Evolutionary conservation across 495 filamentous ascomycete species (phyloP).

Genomic region (Achaetomiella virescens): DNA sequence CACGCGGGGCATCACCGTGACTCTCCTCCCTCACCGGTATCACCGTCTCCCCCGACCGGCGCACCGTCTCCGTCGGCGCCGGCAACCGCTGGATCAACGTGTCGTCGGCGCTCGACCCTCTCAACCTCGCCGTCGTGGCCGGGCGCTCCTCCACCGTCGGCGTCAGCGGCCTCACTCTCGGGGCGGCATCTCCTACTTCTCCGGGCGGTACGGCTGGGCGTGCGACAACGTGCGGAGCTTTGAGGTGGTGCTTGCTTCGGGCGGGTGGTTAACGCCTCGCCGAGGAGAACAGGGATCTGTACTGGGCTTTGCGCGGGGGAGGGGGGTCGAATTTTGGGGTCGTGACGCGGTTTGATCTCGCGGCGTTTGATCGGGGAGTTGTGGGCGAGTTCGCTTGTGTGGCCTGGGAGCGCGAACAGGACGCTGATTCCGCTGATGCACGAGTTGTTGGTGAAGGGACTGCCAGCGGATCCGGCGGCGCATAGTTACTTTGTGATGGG

Average conservation of each 20-base stretch:
- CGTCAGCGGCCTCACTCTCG: constrained; percentile 53
- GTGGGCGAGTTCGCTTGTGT: constrained; percentile 20
- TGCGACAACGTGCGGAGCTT: constrained; percentile 43
- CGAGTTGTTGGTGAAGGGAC: constrained; percentile 19
- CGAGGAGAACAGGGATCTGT: constrained; percentile 43
- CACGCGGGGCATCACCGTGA: constrained; percentile 51
- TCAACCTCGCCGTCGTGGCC: constrained; percentile 45
- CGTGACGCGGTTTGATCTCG: constrained; percentile 38
- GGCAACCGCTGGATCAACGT: constrained; percentile 50
- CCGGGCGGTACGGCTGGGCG: constrained; percentile 20
- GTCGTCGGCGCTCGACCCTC: constrained; percentile 41
- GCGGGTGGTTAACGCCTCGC: constrained; percentile 41
- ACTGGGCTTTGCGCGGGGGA: constrained; percentile 53
- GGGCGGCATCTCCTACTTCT: constrained; percentile 47
- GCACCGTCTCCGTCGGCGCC: constrained; percentile 36
- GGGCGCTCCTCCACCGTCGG: constrained; percentile 52
- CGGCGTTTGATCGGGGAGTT: constrained; percentile 24
- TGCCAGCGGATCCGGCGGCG: constrained; percentile 13
- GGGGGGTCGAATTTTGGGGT: constrained; percentile 54
- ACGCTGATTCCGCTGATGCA: constrained; percentile 22
- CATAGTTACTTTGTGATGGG: constrained; percentile 23
- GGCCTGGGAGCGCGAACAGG: constrained; percentile 14
- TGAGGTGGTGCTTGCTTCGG: constrained; percentile 44
- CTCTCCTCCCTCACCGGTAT: constrained; percentile 43
- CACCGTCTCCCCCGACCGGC: constrained; percentile 27